Percentiles rank a stretch among this genome's conserved stretches.
Evolutionary conservation across 2,329 filamentous ascomycete genomes (phyloP).

Genomic region (Claviceps digitariae): DNA sequence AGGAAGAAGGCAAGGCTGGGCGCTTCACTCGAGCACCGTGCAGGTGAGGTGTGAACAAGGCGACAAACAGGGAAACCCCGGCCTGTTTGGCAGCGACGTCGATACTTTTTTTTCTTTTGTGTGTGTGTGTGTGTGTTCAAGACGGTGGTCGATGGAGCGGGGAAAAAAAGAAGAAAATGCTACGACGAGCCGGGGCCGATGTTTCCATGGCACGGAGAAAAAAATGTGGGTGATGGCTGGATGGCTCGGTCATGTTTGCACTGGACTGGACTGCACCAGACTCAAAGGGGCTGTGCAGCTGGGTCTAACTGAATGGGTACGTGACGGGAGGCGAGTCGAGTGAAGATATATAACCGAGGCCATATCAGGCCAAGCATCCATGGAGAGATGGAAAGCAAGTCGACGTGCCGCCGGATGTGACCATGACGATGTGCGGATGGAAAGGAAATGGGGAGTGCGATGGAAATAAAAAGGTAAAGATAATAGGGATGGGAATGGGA

Average conservation of each 20-base stretch:
- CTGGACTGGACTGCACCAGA: background rate
- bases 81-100: background rate
- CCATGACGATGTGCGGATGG: background rate
- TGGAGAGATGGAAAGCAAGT: background rate
- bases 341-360: background rate
- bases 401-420: background rate
- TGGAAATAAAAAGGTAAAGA: background rate
- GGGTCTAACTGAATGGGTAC: background rate
- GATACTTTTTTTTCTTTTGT: background rate
- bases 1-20: background rate
- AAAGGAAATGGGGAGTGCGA: background rate
- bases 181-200: background rate
- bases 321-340: background rate
- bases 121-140: background rate
- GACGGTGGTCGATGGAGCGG: background rate
- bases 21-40: background rate
- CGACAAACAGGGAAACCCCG: background rate
- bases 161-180: background rate
- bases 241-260: background rate
- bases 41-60: background rate
- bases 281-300: constrained; percentile 2
- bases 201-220: background rate
- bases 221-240: constrained; percentile 1
- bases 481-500: no score
- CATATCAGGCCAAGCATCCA: background rate